A percentile compares a stretch with the other conserved stretches of the same genome.
phyloP scores from a whole-genome alignment of 345 rosid species.

The Brassica rapa region DNA sequence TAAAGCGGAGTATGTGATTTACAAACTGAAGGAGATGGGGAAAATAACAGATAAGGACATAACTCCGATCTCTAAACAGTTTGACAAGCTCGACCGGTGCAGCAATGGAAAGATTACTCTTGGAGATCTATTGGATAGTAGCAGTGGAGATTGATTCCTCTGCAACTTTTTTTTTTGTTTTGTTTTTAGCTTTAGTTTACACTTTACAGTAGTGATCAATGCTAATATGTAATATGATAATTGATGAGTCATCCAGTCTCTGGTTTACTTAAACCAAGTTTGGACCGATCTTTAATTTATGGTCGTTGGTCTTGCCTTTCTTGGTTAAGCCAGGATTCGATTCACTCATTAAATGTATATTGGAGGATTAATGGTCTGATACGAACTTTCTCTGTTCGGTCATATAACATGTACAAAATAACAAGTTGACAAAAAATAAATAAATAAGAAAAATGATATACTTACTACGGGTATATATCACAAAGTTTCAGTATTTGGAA shows the following conservation, averaged over 20 bases:
- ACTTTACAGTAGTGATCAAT: conserved; percentile 19
- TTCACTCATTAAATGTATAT: neutral
- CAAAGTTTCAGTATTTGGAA: neutral
- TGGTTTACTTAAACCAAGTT: conserved; percentile 7
- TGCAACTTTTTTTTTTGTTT: conserved; percentile 21
- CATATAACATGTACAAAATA: neutral
- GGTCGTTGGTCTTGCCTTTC: conserved; percentile 14
- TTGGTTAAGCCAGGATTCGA: conserved; percentile 24
- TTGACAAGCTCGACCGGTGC: conserved; percentile 74
- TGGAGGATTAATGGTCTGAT: neutral
- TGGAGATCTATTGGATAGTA: conserved; percentile 64
- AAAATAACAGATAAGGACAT: conserved; percentile 79
- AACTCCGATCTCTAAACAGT: conserved; percentile 59
- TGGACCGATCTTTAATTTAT: conserved; percentile 13
- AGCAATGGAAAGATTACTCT: conserved; percentile 85
- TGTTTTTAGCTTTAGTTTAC: conserved; percentile 34
- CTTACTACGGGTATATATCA: neutral
- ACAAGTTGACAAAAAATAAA: no score
- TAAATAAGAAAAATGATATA: neutral
- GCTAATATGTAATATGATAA: neutral
- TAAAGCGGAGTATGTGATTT: conserved; percentile 81
- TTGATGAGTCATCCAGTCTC: neutral
- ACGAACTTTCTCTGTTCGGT: neutral
- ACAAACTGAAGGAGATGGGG: conserved; percentile 90
- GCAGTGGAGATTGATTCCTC: conserved; percentile 29